Evolutionary conservation across 2,329 filamentous ascomycete genomes (phyloP).

Genomic region (Diplodia mutila): DNA sequence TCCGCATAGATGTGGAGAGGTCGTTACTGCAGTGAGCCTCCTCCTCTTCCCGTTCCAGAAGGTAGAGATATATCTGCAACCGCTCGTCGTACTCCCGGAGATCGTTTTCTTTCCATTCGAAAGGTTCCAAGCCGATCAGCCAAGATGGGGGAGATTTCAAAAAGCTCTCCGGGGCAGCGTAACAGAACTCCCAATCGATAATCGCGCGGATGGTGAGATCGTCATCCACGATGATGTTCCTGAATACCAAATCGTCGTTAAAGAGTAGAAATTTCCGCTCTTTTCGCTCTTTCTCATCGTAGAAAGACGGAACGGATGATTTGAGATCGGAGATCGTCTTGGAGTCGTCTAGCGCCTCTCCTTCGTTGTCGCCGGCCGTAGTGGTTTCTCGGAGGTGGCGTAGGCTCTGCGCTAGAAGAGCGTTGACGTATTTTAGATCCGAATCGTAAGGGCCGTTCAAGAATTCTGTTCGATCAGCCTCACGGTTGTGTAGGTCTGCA

Average conservation of each 20-base stretch:
- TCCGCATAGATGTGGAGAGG: neutral
- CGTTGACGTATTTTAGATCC: too few species aligned
- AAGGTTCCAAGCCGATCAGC: slow-evolving; percentile 33
- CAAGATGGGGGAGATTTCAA: slow-evolving; percentile 43
- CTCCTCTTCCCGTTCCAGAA: neutral
- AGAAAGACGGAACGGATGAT: neutral
- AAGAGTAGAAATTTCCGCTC: slow-evolving; percentile 32
- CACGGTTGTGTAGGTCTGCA: too few species aligned
- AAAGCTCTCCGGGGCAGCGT: slow-evolving; percentile 45
- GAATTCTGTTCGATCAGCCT: too few species aligned
- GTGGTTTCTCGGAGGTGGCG: too few species aligned
- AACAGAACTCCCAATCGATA: slow-evolving; percentile 47
- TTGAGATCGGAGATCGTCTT: neutral
- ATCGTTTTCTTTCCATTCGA: neutral
- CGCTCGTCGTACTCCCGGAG: neutral
- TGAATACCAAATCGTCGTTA: slow-evolving; percentile 44
- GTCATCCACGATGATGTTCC: slow-evolving; percentile 45
- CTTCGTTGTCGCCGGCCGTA: too few species aligned
- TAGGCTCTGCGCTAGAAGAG: too few species aligned
- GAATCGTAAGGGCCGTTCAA: too few species aligned
- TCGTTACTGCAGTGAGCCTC: neutral
- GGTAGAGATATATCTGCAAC: neutral
- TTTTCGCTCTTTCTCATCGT: neutral
- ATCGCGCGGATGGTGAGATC: slow-evolving; percentile 40
- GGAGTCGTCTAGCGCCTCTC: neutral